Percentiles rank a stretch among this genome's conserved stretches.
phyloP scores from a whole-genome alignment of 1,284 basidiomycete species.

The Microbotryum violaceum region DNA sequence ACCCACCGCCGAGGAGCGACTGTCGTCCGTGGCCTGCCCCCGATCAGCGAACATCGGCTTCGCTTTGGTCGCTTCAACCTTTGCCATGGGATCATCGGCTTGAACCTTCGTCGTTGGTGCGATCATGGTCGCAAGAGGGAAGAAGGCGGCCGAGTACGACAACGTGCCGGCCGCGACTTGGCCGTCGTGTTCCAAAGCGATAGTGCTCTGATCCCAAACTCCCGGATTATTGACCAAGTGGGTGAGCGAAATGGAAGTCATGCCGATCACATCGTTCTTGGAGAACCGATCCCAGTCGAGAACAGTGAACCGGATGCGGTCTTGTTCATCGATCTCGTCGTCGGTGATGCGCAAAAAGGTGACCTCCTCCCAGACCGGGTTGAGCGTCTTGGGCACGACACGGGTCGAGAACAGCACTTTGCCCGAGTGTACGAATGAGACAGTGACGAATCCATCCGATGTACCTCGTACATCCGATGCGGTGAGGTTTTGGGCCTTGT shows the following conservation, averaged over 20 bases:
- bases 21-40: neutral
- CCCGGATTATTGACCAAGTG: neutral
- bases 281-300: conserved; percentile 10
- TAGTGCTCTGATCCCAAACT: conserved; percentile 3
- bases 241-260: neutral
- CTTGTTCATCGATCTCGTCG: neutral
- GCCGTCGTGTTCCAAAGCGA: neutral
- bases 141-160: conserved; percentile 1
- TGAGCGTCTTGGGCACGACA: neutral
- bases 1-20: neutral
- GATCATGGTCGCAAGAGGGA: neutral
- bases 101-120: neutral
- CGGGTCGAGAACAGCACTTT: conserved; percentile 6
- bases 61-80: neutral
- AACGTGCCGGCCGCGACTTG: neutral
- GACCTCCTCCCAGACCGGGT: conserved; percentile 22
- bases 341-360: conserved; percentile 7
- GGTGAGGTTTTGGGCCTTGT: conserved; percentile 2
- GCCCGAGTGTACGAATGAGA: conserved; percentile 6
- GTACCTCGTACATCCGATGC: neutral
- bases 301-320: conserved; percentile 11
- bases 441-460: conserved; percentile 7
- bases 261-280: neutral
- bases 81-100: no score
- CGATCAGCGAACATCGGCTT: neutral